Conservation (phyloP, 2,329 filamentous ascomycete species). For the Dendrostoma leiphaemia region DNA sequence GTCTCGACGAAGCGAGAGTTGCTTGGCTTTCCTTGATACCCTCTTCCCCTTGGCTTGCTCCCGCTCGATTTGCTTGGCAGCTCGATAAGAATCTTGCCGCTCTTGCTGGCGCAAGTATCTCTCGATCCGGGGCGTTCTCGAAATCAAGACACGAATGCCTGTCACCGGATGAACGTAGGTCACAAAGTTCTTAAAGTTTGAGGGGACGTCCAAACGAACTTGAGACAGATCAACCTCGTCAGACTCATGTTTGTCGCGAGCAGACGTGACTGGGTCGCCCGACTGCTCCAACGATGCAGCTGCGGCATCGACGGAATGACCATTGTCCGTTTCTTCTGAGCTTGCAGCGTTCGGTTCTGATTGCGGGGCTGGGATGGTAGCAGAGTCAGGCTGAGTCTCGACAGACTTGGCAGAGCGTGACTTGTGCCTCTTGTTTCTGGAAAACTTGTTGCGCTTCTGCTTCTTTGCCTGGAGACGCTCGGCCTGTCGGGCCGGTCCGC, state of each 20-base stretch:
- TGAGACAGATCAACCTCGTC: background rate
- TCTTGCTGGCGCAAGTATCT: conserved; percentile 6
- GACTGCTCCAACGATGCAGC: no score
- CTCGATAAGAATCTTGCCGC: background rate
- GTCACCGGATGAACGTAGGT: no score
- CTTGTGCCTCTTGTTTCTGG: conserved; percentile 1
- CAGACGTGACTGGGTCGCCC: no score
- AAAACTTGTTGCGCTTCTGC: background rate
- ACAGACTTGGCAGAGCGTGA: background rate
- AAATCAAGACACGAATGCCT: no score
- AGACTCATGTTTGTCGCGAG: no score
- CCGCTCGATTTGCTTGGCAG: background rate
- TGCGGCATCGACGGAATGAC: no score
- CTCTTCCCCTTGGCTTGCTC: background rate
- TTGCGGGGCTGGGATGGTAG: background rate
- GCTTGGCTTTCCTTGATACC: conserved; percentile 6
- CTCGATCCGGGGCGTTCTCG: background rate
- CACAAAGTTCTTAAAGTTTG: no score
- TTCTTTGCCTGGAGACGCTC: background rate
- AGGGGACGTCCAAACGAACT: background rate
- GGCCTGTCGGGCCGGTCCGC: background rate
- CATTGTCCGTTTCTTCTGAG: no score
- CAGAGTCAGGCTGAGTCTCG: background rate
- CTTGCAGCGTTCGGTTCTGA: no score
- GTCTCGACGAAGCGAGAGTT: conserved; percentile 8